Percentiles rank a stretch among this genome's conserved stretches.
Evolutionary conservation across 2,329 filamentous ascomycete genomes (phyloP).

Genomic region (Colletotrichum kahawae): DNA sequence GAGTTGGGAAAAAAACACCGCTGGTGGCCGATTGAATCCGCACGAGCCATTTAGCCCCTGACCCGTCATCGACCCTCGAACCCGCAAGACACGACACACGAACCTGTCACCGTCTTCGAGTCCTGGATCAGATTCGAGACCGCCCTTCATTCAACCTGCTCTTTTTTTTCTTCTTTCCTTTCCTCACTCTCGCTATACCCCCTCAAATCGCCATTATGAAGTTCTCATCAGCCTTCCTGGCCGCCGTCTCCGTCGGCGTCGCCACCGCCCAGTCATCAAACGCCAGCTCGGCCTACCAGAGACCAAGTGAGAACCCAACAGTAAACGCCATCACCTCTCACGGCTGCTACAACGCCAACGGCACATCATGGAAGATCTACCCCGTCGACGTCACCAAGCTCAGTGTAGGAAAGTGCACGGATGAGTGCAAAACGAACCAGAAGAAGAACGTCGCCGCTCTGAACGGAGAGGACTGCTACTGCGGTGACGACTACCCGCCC

Average conservation of each 20-base stretch:
- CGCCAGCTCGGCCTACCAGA: slow-evolving; percentile 29
- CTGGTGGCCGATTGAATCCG: neutral
- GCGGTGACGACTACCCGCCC: slow-evolving; percentile 73
- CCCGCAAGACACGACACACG: neutral
- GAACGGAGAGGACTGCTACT: slow-evolving; percentile 70
- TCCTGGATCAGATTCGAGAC: neutral
- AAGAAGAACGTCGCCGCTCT: slow-evolving; percentile 66
- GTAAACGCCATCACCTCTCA: slow-evolving; percentile 46
- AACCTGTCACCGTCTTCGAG: neutral
- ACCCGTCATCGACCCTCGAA: neutral
- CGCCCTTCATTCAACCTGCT: neutral
- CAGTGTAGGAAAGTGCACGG: slow-evolving; percentile 48
- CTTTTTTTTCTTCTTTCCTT: neutral
- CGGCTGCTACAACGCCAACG: slow-evolving; percentile 53
- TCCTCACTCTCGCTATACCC: slow-evolving; percentile 1
- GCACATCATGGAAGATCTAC: slow-evolving; percentile 40
- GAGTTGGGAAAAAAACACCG: neutral
- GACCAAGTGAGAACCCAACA: slow-evolving; percentile 40
- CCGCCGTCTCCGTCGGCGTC: slow-evolving; percentile 14
- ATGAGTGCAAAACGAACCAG: neutral
- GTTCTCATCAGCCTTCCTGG: slow-evolving; percentile 11
- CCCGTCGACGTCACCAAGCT: slow-evolving; percentile 25
- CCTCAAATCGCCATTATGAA: slow-evolving; percentile 4
- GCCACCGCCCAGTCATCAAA: slow-evolving; percentile 12
- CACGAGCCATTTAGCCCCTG: neutral